Conservation (phyloP, 2,329 filamentous ascomycete genomes). For the Pseudogymnoascus sp. region DNA sequence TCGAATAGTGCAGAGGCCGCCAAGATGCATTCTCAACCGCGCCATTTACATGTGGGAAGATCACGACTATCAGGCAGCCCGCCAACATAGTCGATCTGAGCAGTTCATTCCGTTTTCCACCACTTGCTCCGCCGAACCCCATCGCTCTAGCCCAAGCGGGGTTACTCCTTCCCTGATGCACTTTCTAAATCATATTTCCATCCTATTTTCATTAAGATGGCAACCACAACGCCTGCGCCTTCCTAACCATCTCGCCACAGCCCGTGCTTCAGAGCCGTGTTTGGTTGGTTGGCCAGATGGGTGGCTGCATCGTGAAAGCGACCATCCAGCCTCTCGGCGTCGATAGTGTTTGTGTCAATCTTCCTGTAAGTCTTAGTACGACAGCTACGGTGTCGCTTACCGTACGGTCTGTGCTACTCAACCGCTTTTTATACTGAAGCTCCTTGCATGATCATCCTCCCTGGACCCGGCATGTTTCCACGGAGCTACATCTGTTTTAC, state of each 20-base stretch:
- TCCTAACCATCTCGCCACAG: not conserved
- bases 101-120: not conserved
- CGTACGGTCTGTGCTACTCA: not conserved
- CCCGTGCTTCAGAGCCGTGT: not conserved
- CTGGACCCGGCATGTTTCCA: not conserved
- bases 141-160: not conserved
- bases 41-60: not conserved
- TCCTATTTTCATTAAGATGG: not conserved
- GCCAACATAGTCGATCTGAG: not conserved
- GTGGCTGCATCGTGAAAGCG: not conserved
- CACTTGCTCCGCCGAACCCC: not conserved
- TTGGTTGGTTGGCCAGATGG: not conserved
- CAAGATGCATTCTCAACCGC: not conserved
- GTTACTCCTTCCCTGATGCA: not conserved
- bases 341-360: not conserved
- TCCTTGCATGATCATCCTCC: not conserved
- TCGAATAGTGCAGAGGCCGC: not conserved
- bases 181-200: not conserved
- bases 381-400: not conserved
- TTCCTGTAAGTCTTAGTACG: not conserved
- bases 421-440: not conserved
- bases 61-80: not conserved
- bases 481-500: not conserved
- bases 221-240: not conserved
- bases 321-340: not conserved